phyloP scores from a whole-genome alignment of 2,329 filamentous ascomycete genomes.

The Exophiala bonariae region DNA sequence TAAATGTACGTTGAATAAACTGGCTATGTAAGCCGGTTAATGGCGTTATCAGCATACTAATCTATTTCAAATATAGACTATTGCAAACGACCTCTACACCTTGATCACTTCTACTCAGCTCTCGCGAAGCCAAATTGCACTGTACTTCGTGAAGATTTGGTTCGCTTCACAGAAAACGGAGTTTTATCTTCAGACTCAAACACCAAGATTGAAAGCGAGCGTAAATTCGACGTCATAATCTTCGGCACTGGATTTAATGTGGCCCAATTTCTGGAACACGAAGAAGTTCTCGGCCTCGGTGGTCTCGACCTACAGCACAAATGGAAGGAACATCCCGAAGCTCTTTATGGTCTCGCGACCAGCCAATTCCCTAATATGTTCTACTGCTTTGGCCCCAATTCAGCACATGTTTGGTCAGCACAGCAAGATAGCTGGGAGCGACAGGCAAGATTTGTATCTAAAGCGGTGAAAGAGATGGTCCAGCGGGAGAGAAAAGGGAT shows the following conservation, averaged over 20 bases:
- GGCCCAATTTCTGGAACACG: slow-evolving; percentile 13
- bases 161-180: slow-evolving; percentile 13
- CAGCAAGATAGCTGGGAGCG: slow-evolving; percentile 12
- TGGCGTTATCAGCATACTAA: background rate
- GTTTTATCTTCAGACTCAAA: slow-evolving; percentile 8
- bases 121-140: slow-evolving; percentile 13
- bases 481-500: background rate
- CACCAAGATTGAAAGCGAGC: slow-evolving; percentile 3
- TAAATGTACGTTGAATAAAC: slow-evolving; percentile 11
- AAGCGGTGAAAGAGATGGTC: slow-evolving; percentile 1
- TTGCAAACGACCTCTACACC: slow-evolving; percentile 11
- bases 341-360: slow-evolving; percentile 9
- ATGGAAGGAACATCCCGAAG: slow-evolving; percentile 11
- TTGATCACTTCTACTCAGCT: slow-evolving; percentile 12
- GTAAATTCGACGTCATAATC: slow-evolving; percentile 15
- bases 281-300: slow-evolving; percentile 8
- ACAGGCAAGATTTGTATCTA: slow-evolving; percentile 5
- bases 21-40: background rate
- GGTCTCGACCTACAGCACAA: slow-evolving; percentile 14
- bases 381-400: slow-evolving; percentile 17
- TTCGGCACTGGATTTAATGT: slow-evolving; percentile 16
- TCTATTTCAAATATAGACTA: slow-evolving; percentile 8
- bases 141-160: slow-evolving; percentile 10
- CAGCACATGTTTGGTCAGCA: slow-evolving; percentile 9
- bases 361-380: slow-evolving; percentile 16